Base-by-base conservation (phyloP, 176 grass and related monocot species). In the Paspalum vaginatum region DNA sequence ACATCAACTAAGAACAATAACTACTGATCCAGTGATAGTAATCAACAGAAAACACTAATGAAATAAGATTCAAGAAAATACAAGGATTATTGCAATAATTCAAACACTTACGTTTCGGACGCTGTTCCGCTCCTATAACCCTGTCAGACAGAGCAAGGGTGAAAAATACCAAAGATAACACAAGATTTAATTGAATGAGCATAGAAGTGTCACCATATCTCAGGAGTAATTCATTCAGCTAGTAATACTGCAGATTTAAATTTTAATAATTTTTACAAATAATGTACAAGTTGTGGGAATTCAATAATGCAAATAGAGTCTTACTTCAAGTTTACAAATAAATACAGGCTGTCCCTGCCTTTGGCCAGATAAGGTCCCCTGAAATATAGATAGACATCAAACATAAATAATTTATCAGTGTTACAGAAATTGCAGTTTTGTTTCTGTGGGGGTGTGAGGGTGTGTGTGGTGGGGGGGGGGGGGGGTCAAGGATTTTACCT, bases 271-370 rank as follows among this genome's bases (percentile, higher is more conserved):
- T 42, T 21, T 40, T 49, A 77, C 10, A 75, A 64, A 27, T 9
- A 79, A 11, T 40, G 1, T 25, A 43, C 25, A 51, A 70, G 46
- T 7, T 45, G 27, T 42, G n/a, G 42, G 48, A 83, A 27, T 73
- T 81, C 17, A 51, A 48, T 45, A 16, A 65, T 65, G 61, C 65
- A 87, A 66, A 73, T 44, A 74, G 14, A 52, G 66, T 89, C 95
- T 98, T 94, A 98, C 95, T 93, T 99, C 97, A 41, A 99, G 97
- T 82, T 90, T 99, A 93, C 97, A 99, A 76, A 99, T 99, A 80
- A 95, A 93, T 40, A 99, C 97, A 72, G 93, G 97, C 11, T 93
- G 97, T 60, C 93, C 90, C 80, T 99, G 97, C 79, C 97, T 91
- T 79, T 93, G 90, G 53, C 93, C 93, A 41, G 93, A 96, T 81